These are phyloP conservation scores for Populus hybrid DNA, from an alignment of 441 rosid species.

Conservation along the genomic window DNA sequence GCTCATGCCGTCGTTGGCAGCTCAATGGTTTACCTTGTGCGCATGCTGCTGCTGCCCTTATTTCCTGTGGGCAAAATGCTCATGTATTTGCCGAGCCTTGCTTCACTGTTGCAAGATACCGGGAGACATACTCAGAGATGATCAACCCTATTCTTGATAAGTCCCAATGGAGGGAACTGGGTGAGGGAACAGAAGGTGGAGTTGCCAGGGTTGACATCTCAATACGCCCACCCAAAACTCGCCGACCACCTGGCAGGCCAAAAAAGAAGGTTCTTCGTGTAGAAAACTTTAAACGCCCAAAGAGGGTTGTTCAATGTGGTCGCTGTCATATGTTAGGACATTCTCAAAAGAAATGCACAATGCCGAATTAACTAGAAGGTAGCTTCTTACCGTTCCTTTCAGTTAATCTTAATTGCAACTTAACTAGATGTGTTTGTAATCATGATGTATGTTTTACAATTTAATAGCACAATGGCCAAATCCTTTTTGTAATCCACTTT, in stretches of 20 bases:
- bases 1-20: constrained; percentile 96
- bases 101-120: constrained; percentile 65
- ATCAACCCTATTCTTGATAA: constrained; percentile 65
- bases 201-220: constrained; percentile 48
- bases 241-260: constrained; percentile 92
- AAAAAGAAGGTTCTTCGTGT: constrained; percentile 84
- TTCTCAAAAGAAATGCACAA: constrained; percentile 97
- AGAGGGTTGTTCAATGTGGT: constrained; percentile 89
- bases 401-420: constrained; percentile 17
- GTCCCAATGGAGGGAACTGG: constrained; percentile 61
- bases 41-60: constrained; percentile 90
- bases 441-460: constrained; percentile 32
- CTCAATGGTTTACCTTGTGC: constrained; percentile 90
- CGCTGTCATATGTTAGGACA: constrained; percentile 96
- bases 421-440: constrained; percentile 35
- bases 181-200: constrained; percentile 65
- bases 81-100: constrained; percentile 80
- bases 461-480: constrained; percentile 21
- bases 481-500: constrained; percentile 6
- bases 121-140: constrained; percentile 71
- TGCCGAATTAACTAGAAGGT: constrained; percentile 55
- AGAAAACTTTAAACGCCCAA: constrained; percentile 84
- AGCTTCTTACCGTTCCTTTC: constrained; percentile 10
- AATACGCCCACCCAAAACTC: constrained; percentile 73
- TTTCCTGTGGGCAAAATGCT: constrained; percentile 80